Evolutionary conservation across 2,329 filamentous ascomycete genomes (phyloP), one percentile per base, ranked within the genome.

Genomic region (Alternaria solani): DNA sequence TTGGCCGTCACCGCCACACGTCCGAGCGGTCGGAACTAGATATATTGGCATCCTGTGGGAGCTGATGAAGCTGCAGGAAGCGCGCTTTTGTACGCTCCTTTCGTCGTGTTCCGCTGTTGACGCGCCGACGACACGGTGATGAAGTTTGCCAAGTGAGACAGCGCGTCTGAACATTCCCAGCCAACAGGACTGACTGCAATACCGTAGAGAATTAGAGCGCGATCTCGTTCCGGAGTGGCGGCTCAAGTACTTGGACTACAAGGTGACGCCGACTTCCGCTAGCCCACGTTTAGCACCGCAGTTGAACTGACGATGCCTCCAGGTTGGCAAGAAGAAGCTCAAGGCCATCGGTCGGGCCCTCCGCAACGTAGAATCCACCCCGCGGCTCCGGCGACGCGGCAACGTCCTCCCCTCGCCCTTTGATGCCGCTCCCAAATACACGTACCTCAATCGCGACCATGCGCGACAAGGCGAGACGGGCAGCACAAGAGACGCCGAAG

Each of bases 151-250:
- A 88, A 88, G 86, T 87, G 75, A 53, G 25, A 54, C n/a, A n/a
- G 20, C 57, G 79, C 76, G 43, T 43, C 49, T 30, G 41, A 51
- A 5, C 47, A 60, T 59, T 46, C 38, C 48, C 11, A 14, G 28
- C 20, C 11, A 26, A 26, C 23, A 41, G 23, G 42, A 26, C 26
- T 46, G 57, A 71, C 63, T n/a, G 38, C 34, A 20, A 28, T 51
- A 23, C 20, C 20, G 20, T 23, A 88, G 86, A 75, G 92, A 96
- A 81, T 85, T 97, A 64, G 92, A 97, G 75, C 87, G 91, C 74
- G 91, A 96, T 72, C 87, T 93, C 55, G 93, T 97, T 66, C 94
- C 94, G 75, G 94, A 98, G 87, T 98, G 94, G 94, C 88, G 91
- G 73, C 87, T 89, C 78, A 96, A 97, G 79, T 98, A 97, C 79